Evolutionary conservation across 768 basidiomycete genomes (phyloP).

Genomic region (Suillus luteus): DNA sequence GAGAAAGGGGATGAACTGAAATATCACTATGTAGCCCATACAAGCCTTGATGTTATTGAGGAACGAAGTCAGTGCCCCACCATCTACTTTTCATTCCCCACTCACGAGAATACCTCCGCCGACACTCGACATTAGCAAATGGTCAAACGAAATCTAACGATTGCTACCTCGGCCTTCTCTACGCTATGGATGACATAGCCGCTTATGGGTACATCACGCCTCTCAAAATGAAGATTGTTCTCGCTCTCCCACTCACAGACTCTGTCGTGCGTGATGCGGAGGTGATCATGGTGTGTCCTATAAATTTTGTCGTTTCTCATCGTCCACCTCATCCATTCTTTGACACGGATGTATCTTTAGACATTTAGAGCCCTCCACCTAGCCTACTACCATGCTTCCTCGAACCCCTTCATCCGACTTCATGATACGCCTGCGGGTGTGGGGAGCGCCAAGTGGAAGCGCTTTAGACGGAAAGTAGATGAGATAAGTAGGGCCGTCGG

Average conservation of each 20-base stretch:
- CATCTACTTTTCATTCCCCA: not conserved
- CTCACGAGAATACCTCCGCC: not conserved
- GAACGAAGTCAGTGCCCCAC: conserved; percentile 71
- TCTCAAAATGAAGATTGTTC: conserved; percentile 82
- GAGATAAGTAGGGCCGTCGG: conserved; percentile 68
- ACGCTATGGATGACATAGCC: conserved; percentile 90
- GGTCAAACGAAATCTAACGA: conserved; percentile 64
- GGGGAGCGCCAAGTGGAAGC: conserved; percentile 68
- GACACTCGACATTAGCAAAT: conserved; percentile 19
- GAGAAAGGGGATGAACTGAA: conserved; percentile 64
- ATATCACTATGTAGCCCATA: conserved; percentile 91
- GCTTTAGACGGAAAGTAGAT: conserved; percentile 70
- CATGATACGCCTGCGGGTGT: conserved; percentile 53
- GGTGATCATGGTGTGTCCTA: conserved; percentile 62
- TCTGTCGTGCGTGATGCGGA: conserved; percentile 80
- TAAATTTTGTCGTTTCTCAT: not conserved
- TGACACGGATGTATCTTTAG: conserved; percentile 39
- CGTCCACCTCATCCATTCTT: not conserved
- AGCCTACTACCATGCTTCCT: conserved; percentile 80
- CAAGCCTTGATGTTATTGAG: conserved; percentile 87
- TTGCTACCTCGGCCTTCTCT: conserved; percentile 83
- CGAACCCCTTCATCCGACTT: conserved; percentile 85
- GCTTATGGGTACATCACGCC: conserved; percentile 93
- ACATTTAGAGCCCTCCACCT: conserved; percentile 89
- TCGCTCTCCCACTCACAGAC: conserved; percentile 80